Evolutionary conservation across 305 asterid species (phyloP).

Genomic region (Lippia alba): DNA sequence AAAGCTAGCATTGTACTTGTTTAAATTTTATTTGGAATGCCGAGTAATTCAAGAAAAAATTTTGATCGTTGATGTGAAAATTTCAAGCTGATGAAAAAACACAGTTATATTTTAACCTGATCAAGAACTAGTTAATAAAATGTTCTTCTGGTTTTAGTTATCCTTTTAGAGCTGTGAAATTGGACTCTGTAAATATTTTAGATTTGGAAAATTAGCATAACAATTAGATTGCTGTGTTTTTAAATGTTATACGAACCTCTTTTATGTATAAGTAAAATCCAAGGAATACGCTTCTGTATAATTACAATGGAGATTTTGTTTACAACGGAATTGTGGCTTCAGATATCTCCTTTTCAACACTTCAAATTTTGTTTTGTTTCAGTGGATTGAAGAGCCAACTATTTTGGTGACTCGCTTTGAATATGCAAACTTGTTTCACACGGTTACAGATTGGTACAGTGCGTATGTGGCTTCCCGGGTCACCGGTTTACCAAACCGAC

Average conservation of each 20-base stretch:
- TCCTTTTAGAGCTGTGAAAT: background rate
- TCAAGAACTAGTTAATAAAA: too few species aligned
- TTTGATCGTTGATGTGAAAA: background rate
- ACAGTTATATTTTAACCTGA: background rate
- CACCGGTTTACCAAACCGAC: constrained; percentile 89
- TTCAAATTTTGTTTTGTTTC: constrained; percentile 37
- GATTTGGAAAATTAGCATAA: background rate
- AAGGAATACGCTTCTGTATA: too few species aligned
- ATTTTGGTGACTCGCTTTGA: constrained; percentile 91
- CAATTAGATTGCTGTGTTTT: background rate
- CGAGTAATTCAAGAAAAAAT: background rate
- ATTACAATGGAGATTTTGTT: too few species aligned
- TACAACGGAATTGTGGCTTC: background rate
- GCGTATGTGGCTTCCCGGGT: constrained; percentile 88
- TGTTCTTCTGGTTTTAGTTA: background rate
- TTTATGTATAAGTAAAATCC: background rate
- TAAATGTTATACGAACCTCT: background rate
- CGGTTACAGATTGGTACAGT: constrained; percentile 98
- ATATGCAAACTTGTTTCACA: constrained; percentile 95
- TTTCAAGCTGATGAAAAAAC: constrained; percentile 9
- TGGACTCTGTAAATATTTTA: background rate
- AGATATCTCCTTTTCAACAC: constrained; percentile 15
- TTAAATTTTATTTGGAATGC: background rate
- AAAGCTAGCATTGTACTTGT: background rate
- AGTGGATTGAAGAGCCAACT: constrained; percentile 99